phyloP scores from a whole-genome alignment of 495 filamentous ascomycete species.

The Xylaria curta region DNA sequence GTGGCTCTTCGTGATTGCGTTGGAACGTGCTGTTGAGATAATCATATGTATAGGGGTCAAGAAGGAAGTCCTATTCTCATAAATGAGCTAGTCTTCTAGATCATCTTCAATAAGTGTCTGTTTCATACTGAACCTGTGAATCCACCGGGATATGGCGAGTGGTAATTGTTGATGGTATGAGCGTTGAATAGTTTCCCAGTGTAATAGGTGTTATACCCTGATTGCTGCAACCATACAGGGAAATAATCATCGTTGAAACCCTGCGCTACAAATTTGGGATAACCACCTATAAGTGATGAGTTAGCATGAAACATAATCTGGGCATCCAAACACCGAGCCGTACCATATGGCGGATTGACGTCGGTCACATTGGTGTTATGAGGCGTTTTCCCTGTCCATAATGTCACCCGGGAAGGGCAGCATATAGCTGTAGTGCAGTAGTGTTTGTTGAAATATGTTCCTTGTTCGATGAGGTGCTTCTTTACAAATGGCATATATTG shows the following conservation, averaged over 20 bases:
- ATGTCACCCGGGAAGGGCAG: conserved; percentile 65
- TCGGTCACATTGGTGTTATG: conserved; percentile 78
- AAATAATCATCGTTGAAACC: conserved; percentile 69
- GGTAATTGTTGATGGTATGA: conserved; percentile 61
- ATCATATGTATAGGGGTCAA: conserved; percentile 70
- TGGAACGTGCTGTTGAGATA: conserved; percentile 70
- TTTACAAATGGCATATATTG: conserved; percentile 60
- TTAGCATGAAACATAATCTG: conserved; percentile 4
- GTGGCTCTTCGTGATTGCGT: conserved; percentile 60
- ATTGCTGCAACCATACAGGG: conserved; percentile 68
- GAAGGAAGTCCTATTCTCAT: conserved; percentile 60
- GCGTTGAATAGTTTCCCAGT: conserved; percentile 72
- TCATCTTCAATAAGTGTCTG: neutral
- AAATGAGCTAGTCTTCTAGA: neutral
- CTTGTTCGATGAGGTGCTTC: conserved; percentile 55
- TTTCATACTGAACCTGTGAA: conserved; percentile 53
- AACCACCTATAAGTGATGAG: conserved; percentile 55
- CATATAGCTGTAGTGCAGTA: conserved; percentile 66
- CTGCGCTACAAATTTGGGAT: conserved; percentile 67
- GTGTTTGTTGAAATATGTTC: conserved; percentile 59
- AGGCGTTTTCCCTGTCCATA: conserved; percentile 68
- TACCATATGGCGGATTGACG: conserved; percentile 65
- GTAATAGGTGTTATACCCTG: conserved; percentile 72
- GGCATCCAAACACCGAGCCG: neutral
- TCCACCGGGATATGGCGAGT: conserved; percentile 59